Evolutionary conservation across 2,329 filamentous ascomycete genomes (phyloP).

Genomic region (Microcyclospora pomicola): DNA sequence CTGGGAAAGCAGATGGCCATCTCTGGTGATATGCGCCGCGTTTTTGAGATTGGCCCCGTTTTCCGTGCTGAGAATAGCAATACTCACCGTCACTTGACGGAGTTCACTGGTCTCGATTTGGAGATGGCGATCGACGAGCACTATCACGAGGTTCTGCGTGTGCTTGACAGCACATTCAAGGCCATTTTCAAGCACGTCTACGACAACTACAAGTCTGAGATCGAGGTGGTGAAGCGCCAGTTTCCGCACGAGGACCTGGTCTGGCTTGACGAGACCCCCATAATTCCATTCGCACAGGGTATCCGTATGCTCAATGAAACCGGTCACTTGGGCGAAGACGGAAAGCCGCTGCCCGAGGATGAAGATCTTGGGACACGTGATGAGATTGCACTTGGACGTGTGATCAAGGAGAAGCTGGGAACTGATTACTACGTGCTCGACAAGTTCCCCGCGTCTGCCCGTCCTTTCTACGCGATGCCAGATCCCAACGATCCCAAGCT

Average conservation of each 20-base stretch:
- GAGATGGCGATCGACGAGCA: conserved; percentile 85
- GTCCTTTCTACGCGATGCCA: conserved; percentile 85
- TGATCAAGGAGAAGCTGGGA: conserved; percentile 73
- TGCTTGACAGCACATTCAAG: conserved; percentile 72
- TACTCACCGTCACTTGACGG: conserved; percentile 84
- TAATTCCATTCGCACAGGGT: conserved; percentile 66
- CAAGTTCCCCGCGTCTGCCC: conserved; percentile 73
- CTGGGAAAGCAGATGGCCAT: conserved; percentile 88
- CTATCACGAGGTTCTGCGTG: conserved; percentile 73
- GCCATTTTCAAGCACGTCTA: conserved; percentile 62
- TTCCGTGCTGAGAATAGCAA: conserved; percentile 95
- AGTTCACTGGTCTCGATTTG: conserved; percentile 84
- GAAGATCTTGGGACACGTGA: conserved; percentile 77
- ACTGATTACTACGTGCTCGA: conserved; percentile 92
- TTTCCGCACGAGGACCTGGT: conserved; percentile 79
- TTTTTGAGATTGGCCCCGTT: conserved; percentile 81
- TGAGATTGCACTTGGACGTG: conserved; percentile 70
- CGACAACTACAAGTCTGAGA: conserved; percentile 52
- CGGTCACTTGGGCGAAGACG: conserved; percentile 64
- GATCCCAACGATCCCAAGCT: conserved; percentile 56
- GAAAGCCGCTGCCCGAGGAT: conserved; percentile 52
- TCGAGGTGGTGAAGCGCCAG: conserved; percentile 66
- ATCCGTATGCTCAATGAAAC: conserved; percentile 68
- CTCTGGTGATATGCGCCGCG: conserved; percentile 73
- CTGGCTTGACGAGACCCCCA: conserved; percentile 72